A percentile compares a stretch with the other conserved stretches of the same genome.
These are phyloP conservation scores for Mortierella claussenii DNA, from an alignment of 192 early-diverging fungal species.

Conservation along the genomic window DNA sequence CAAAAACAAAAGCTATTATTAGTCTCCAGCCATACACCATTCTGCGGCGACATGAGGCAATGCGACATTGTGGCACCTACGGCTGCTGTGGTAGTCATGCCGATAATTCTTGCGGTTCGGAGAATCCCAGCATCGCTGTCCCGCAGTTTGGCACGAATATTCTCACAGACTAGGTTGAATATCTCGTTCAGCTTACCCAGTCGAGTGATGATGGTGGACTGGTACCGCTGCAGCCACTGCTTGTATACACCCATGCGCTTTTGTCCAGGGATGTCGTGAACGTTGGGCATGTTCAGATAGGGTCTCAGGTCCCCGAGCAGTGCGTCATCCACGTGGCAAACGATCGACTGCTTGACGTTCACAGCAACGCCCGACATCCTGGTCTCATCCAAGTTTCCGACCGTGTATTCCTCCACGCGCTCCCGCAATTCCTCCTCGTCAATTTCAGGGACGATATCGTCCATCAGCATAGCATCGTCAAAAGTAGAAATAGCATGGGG, in stretches of 20 bases:
- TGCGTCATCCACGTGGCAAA: slow-evolving; percentile 23
- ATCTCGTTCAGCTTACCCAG: slow-evolving; percentile 17
- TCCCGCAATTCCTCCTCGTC: slow-evolving; percentile 62
- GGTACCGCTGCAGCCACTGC: slow-evolving; percentile 35
- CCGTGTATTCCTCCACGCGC: slow-evolving; percentile 54
- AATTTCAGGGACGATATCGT: slow-evolving; percentile 56
- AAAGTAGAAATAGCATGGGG: slow-evolving; percentile 43
- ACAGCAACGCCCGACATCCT: slow-evolving; percentile 12
- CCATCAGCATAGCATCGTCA: slow-evolving; percentile 38
- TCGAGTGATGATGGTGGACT: slow-evolving; percentile 1
- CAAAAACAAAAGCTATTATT: too few relatives aligned
- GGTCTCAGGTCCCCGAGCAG: slow-evolving; percentile 18
- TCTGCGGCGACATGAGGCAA: too few relatives aligned
- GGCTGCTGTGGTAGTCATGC: slow-evolving; percentile 69
- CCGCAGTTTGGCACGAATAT: slow-evolving; percentile 31
- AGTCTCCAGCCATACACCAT: too few relatives aligned
- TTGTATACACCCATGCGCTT: slow-evolving; percentile 51
- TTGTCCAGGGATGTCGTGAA: slow-evolving; percentile 39
- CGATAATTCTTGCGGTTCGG: slow-evolving; percentile 54
- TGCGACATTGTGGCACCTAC: slow-evolving; percentile 37
- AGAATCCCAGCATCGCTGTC: slow-evolving; percentile 36
- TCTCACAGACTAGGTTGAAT: slow-evolving; percentile 31
- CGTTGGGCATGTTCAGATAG: slow-evolving; percentile 17
- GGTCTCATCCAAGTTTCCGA: slow-evolving; percentile 30
- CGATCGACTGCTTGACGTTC: slow-evolving; percentile 37